Percentiles rank a stretch among this genome's conserved stretches.
Conservation (phyloP, 169 alveolate genomes). For the Eimeria brunetti region DNA sequence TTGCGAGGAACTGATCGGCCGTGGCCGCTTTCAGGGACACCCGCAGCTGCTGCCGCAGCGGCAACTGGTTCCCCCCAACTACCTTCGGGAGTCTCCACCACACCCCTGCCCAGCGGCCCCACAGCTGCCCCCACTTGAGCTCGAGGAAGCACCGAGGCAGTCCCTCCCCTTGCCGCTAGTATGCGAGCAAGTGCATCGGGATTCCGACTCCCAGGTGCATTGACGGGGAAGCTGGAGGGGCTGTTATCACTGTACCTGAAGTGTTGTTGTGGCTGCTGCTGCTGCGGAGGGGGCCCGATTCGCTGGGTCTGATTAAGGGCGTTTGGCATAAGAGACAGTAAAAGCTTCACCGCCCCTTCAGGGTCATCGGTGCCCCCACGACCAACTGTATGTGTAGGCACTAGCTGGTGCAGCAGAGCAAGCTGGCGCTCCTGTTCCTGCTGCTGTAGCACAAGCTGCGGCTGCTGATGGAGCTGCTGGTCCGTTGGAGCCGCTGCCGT, state of each 20-base stretch:
- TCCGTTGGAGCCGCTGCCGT: slow-evolving; percentile 56
- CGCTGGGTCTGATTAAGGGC: slow-evolving; percentile 30
- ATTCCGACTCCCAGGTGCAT: slow-evolving; percentile 2
- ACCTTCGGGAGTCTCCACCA: slow-evolving; percentile 1
- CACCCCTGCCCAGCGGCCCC: not conserved
- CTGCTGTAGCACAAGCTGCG: slow-evolving; percentile 38
- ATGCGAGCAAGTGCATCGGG: slow-evolving; percentile 44
- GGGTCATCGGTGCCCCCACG: slow-evolving; percentile 55
- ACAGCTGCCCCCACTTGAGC: slow-evolving; percentile 6
- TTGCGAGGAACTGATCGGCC: slow-evolving; percentile 34
- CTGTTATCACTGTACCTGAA: slow-evolving; percentile 25
- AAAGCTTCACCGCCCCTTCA: slow-evolving; percentile 37
- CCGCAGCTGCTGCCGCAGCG: not conserved
- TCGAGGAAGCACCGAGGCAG: slow-evolving; percentile 37
- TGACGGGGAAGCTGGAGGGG: not conserved
- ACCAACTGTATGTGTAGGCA: slow-evolving; percentile 24
- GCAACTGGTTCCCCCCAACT: slow-evolving; percentile 32
- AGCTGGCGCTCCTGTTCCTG: slow-evolving; percentile 56
- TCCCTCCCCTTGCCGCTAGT: slow-evolving; percentile 28
- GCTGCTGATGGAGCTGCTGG: slow-evolving; percentile 61
- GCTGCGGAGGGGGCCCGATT: slow-evolving; percentile 20
- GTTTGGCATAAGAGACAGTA: slow-evolving; percentile 55
- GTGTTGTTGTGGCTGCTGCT: slow-evolving; percentile 39
- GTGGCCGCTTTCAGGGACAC: slow-evolving; percentile 31
- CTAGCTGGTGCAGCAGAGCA: slow-evolving; percentile 49